A percentile compares a stretch with the other conserved stretches of the same genome.
phyloP scores from a whole-genome alignment of 768 basidiomycete genomes.

The Crepidotus variabilis region DNA sequence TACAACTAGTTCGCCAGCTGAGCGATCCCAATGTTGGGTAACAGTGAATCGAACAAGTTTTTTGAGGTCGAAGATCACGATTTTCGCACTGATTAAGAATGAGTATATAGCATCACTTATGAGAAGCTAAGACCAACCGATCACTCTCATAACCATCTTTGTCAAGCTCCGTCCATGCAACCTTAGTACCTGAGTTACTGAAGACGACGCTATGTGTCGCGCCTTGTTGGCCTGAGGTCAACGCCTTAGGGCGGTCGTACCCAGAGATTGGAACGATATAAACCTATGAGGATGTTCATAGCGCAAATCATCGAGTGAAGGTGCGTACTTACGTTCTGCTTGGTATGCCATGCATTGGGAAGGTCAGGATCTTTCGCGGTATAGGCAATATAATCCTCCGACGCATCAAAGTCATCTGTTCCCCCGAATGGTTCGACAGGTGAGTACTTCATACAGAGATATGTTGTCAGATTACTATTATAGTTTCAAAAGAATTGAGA shows the following conservation, averaged over 20 bases:
- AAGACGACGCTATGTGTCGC: slow-evolving; percentile 76
- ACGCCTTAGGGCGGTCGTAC: slow-evolving; percentile 46
- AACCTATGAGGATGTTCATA: slow-evolving; percentile 38
- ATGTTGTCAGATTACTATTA: neutral
- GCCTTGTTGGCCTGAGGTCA: slow-evolving; percentile 84
- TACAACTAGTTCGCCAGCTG: slow-evolving; percentile 59
- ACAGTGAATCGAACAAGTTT: slow-evolving; percentile 67
- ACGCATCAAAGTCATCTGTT: slow-evolving; percentile 76
- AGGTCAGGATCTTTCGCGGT: slow-evolving; percentile 83
- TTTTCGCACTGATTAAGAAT: slow-evolving; percentile 43
- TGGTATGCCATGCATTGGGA: slow-evolving; percentile 81
- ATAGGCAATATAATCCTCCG: slow-evolving; percentile 66
- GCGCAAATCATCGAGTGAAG: neutral
- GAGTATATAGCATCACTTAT: neutral
- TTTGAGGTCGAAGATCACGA: slow-evolving; percentile 74
- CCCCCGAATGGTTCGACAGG: slow-evolving; percentile 91
- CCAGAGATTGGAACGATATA: slow-evolving; percentile 65
- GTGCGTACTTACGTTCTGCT: slow-evolving; percentile 60
- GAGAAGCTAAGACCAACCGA: slow-evolving; percentile 36
- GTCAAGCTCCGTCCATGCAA: slow-evolving; percentile 86
- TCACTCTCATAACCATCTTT: slow-evolving; percentile 90
- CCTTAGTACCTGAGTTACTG: slow-evolving; percentile 60
- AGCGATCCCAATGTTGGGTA: slow-evolving; percentile 85
- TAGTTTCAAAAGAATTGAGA: neutral
- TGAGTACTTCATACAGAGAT: slow-evolving; percentile 39